Percentiles rank a stretch among this genome's conserved stretches.
Evolutionary conservation across 2,329 filamentous ascomycete genomes (phyloP).

Genomic region (Stenocarpella maydis): DNA sequence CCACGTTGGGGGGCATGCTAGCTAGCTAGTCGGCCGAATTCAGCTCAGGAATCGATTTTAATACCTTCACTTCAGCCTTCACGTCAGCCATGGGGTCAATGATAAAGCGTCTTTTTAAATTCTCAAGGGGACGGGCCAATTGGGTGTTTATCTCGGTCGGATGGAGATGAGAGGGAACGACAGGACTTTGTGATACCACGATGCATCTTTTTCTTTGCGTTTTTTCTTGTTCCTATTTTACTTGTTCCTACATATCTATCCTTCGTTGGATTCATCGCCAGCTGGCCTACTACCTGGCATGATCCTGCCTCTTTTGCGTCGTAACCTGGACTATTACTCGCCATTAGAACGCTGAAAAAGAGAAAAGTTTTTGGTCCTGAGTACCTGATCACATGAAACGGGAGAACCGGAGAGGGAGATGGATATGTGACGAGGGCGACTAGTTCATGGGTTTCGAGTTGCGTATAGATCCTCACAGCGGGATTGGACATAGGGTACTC

Average conservation of each 20-base stretch:
- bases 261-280: constrained; percentile 24
- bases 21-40: background rate
- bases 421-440: background rate
- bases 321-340: constrained; percentile 2
- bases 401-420: background rate
- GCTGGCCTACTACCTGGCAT: constrained; percentile 22
- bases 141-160: constrained; percentile 25
- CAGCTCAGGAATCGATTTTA: constrained; percentile 15
- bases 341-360: constrained; percentile 19
- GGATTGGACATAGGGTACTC: constrained; percentile 6
- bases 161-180: background rate
- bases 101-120: constrained; percentile 28
- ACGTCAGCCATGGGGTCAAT: constrained; percentile 30
- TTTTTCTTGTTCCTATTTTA: constrained; percentile 2
- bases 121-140: constrained; percentile 27
- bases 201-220: constrained; percentile 26
- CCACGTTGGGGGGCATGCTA: background rate
- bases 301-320: constrained; percentile 11
- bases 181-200: constrained; percentile 36
- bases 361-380: background rate
- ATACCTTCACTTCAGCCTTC: constrained; percentile 22
- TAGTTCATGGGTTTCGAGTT: constrained; percentile 29
- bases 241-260: constrained; percentile 16
- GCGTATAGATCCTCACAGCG: constrained; percentile 25
- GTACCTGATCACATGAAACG: background rate